These are phyloP conservation scores for Begonia fuchsioides DNA, from an alignment of 306 rosid species.

Conservation along the genomic window DNA sequence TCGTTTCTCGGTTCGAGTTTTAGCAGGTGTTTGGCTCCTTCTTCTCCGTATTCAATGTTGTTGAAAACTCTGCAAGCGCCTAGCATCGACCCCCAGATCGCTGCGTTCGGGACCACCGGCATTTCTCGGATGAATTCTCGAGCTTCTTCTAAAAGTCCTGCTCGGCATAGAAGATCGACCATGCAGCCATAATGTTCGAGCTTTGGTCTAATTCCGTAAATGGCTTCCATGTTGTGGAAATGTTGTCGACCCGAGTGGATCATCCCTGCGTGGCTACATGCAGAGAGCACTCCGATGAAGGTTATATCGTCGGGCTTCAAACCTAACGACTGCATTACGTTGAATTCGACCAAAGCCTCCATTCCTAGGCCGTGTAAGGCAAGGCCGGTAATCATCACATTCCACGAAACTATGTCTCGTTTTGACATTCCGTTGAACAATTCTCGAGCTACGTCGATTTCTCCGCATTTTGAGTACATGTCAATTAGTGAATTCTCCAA, in stretches of 20 bases:
- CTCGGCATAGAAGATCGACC: constrained; percentile 11
- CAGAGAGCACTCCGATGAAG: constrained; percentile 18
- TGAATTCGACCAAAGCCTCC: constrained; percentile 8
- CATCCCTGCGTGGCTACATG: constrained; percentile 17
- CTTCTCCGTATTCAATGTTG: constrained; percentile 5
- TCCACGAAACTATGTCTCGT: constrained; percentile 15
- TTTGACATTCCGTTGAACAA: constrained; percentile 9
- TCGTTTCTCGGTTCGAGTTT: constrained; percentile 11
- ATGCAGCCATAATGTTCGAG: constrained; percentile 12
- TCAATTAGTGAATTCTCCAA: constrained; percentile 13
- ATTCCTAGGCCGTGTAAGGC: constrained; percentile 13
- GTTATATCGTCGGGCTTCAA: constrained; percentile 19
- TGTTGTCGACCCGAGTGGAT: constrained; percentile 4
- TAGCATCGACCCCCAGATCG: constrained; percentile 14
- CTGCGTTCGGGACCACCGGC: constrained; percentile 12
- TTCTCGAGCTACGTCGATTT: constrained; percentile 6
- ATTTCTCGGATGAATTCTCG: constrained; percentile 8
- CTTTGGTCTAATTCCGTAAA: constrained; percentile 8
- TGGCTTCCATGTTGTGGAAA: constrained; percentile 8
- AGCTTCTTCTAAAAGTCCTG: constrained; percentile 9
- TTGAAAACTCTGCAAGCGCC: constrained; percentile 8
- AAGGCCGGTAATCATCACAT: constrained; percentile 13
- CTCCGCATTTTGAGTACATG: constrained; percentile 19
- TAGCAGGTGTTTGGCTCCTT: constrained; percentile 5
- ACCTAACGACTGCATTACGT: constrained; percentile 2